These are phyloP conservation scores for Populus simonii DNA, from an alignment of 345 rosid species.

Conservation along the genomic window DNA sequence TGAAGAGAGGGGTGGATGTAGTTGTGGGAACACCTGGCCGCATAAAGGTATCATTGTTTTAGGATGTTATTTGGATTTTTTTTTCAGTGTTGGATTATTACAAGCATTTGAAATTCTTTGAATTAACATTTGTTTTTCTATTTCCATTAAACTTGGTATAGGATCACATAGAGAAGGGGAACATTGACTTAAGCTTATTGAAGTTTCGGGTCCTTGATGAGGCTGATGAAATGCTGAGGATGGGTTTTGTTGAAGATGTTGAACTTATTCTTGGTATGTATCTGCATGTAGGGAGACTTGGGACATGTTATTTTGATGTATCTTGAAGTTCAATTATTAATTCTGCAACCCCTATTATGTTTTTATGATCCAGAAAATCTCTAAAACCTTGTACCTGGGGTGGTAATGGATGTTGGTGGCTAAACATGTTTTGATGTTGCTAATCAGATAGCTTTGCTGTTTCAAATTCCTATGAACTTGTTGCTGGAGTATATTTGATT, in stretches of 20 bases:
- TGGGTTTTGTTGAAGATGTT: slow-evolving; percentile 98
- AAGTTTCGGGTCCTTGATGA: slow-evolving; percentile 95
- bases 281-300: background rate
- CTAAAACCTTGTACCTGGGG: background rate
- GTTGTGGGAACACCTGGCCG: slow-evolving; percentile 98
- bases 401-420: background rate
- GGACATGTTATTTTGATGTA: background rate
- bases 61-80: background rate
- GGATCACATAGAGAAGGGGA: slow-evolving; percentile 84
- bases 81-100: background rate
- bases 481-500: background rate
- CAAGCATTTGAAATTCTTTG: background rate
- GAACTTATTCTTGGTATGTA: slow-evolving; percentile 80
- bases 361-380: background rate
- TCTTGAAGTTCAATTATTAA: background rate
- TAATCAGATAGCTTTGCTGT: background rate
- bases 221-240: slow-evolving; percentile 97
- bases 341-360: background rate
- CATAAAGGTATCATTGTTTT: slow-evolving; percentile 50
- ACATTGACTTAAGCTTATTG: slow-evolving; percentile 58
- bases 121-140: background rate
- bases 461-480: background rate
- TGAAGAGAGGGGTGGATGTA: slow-evolving; percentile 85
- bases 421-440: background rate
- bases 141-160: slow-evolving; percentile 20